Conservation (phyloP, 1,284 basidiomycete genomes). For the Marasmius fiardii region DNA sequence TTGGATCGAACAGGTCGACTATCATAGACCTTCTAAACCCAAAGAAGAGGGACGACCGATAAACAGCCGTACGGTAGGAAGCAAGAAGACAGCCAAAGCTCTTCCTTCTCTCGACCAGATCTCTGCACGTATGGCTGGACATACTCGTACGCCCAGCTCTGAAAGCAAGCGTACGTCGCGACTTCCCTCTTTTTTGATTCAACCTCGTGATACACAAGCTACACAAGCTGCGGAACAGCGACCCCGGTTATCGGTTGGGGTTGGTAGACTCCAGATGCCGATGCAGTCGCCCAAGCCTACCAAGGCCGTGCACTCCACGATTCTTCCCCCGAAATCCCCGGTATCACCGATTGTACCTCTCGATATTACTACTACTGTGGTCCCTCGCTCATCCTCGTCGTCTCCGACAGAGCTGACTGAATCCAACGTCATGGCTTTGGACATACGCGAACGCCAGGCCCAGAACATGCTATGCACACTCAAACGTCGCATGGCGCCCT, state of each 20-base stretch:
- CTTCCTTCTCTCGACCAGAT: conserved; percentile 75
- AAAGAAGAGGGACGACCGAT: conserved; percentile 19
- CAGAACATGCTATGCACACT: conserved; percentile 64
- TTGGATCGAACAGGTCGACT: conserved; percentile 70
- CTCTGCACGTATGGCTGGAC: conserved; percentile 51
- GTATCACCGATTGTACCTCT: conserved; percentile 36
- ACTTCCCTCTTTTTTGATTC: conserved; percentile 44
- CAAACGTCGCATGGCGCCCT: conserved; percentile 47
- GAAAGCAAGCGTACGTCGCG: conserved; percentile 25
- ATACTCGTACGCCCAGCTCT: conserved; percentile 16
- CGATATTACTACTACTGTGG: conserved; percentile 46
- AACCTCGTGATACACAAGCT: conserved; percentile 15
- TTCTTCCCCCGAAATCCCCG: conserved; percentile 30
- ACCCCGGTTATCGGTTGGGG: conserved; percentile 35
- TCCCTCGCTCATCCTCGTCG: conserved; percentile 40
- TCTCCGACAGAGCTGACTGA: conserved; percentile 50
- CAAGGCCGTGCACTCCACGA: conserved; percentile 16
- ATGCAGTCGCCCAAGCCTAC: conserved; percentile 26
- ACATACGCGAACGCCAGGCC: conserved; percentile 50
- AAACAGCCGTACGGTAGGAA: conserved; percentile 14
- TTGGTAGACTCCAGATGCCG: conserved; percentile 50
- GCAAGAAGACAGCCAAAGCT: conserved; percentile 23
- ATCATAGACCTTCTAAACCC: conserved; percentile 36
- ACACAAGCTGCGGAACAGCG: conserved; percentile 15
- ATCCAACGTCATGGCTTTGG: conserved; percentile 46